Evolutionary conservation across 352 stramenopile genomes (phyloP).

Genomic region (Phytophthora sansomeana): DNA sequence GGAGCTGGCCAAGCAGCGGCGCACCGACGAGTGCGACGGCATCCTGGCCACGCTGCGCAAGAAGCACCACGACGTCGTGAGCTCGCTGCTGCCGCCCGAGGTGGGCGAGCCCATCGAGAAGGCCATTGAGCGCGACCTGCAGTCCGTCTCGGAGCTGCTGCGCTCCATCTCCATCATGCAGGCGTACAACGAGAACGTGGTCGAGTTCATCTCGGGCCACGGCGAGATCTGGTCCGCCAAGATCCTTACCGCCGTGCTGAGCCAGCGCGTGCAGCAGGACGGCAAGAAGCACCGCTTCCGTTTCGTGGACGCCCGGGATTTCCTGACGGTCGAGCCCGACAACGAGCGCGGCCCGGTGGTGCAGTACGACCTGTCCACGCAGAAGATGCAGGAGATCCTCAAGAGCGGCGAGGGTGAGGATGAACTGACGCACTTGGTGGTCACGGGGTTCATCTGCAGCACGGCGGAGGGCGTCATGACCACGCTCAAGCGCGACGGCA

Average conservation of each 20-base stretch:
- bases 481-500: slow-evolving; percentile 96
- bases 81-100: slow-evolving; percentile 56
- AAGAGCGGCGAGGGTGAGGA: slow-evolving; percentile 44
- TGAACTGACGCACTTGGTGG: slow-evolving; percentile 86
- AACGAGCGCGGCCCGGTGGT: slow-evolving; percentile 81
- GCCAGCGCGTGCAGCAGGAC: slow-evolving; percentile 45
- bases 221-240: slow-evolving; percentile 96
- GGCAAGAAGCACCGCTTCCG: slow-evolving; percentile 77
- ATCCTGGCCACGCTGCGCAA: slow-evolving; percentile 77
- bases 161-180: slow-evolving; percentile 91
- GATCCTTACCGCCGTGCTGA: slow-evolving; percentile 89
- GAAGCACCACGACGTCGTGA: slow-evolving; percentile 85
- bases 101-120: slow-evolving; percentile 65
- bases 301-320: slow-evolving; percentile 94
- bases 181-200: slow-evolving; percentile 84
- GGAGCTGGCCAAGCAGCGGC: slow-evolving; percentile 84
- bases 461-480: slow-evolving; percentile 96
- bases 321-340: slow-evolving; percentile 83
- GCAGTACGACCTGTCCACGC: slow-evolving; percentile 75
- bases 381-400: slow-evolving; percentile 70
- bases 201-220: slow-evolving; percentile 96
- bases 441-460: slow-evolving; percentile 98
- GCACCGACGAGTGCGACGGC: slow-evolving; percentile 70
- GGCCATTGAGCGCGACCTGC: slow-evolving; percentile 70
- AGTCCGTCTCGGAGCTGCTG: slow-evolving; percentile 81